These are phyloP conservation scores for Salix brachista DNA, from an alignment of 345 rosid genomes.

Conservation along the genomic window DNA sequence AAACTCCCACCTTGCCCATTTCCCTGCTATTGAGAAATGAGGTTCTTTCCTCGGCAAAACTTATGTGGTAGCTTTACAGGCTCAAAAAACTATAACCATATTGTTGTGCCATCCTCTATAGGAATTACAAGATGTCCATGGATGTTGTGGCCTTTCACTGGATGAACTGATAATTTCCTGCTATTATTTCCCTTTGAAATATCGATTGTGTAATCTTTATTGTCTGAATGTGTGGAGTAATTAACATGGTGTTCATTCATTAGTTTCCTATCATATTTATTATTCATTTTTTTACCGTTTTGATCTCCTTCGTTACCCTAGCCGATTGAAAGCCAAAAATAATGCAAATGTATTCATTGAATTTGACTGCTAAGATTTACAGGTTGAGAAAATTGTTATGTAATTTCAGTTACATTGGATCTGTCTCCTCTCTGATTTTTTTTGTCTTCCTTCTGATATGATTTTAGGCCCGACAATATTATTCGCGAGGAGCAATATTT, in stretches of 20 bases:
- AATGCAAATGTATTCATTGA: background rate
- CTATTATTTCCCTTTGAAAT: background rate
- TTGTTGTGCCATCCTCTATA: background rate
- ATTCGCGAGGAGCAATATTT: background rate
- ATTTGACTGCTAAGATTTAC: background rate
- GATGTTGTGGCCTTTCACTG: background rate
- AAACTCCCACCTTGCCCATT: too few relatives aligned
- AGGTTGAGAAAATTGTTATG: background rate
- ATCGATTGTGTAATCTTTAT: too few relatives aligned
- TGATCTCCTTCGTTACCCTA: background rate
- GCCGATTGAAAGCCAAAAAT: background rate
- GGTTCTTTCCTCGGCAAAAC: too few relatives aligned
- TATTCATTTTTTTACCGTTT: background rate
- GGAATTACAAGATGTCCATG: background rate
- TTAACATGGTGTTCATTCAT: background rate
- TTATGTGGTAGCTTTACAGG: background rate
- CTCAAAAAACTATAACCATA: background rate
- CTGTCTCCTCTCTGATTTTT: background rate
- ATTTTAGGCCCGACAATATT: background rate
- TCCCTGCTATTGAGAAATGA: too few relatives aligned
- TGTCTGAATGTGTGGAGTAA: background rate
- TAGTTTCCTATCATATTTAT: background rate
- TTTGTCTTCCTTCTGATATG: background rate
- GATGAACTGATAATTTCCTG: background rate
- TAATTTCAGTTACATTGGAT: background rate